Base-by-base conservation (phyloP, 805 yeast genomes). In the Candida nanaspora region DNA sequence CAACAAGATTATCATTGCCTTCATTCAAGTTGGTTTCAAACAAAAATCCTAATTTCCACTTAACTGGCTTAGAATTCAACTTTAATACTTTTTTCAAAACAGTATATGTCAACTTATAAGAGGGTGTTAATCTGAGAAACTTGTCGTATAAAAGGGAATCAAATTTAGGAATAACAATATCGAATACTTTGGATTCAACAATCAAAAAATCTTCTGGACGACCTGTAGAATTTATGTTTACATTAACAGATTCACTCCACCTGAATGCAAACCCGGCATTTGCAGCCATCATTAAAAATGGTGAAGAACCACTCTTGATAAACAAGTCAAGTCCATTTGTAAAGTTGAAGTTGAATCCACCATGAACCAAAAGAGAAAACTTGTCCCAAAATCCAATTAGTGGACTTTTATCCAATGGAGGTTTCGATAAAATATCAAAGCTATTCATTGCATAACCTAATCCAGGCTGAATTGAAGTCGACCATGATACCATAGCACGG, bases 301-400 rank as follows among this genome's bases (percentile, higher is more conserved):
- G 88, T 30, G 74, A 68, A 26, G 62, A 57, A 0, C 82, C 73
- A 34, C 83, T 74, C 50, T 80, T 81, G 41, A 80, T 77, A 50
- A 79, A 80, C 23, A 81, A 62, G 47, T 78, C 72, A n/a, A 81
- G 58, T 38, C 79, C 81, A 45, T 67, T 68, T 2, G 51, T 43
- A 38, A 80, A 68, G 19, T 68, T 56, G 47, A 78, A 74, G 3
- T 51, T 60, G 47, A 76, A 62, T 35, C 57, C 64, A 4, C 83
- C 83, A 46, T 80, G 86, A 18, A 74, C 50, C 7, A 74, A 50
- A 19, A 76, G 62, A 2, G 83, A 67, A 32, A 78, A 53, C 47
- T 81, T 81, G 57, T 81, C 88, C 88, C 88, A 81, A 49, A 80
- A 78, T 4, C 88, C 88, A 7, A 81, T 51, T 46, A 76, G 77